Evolutionary conservation across 257 asterid species (phyloP).

Genomic region (Solanum gracilifrons): DNA sequence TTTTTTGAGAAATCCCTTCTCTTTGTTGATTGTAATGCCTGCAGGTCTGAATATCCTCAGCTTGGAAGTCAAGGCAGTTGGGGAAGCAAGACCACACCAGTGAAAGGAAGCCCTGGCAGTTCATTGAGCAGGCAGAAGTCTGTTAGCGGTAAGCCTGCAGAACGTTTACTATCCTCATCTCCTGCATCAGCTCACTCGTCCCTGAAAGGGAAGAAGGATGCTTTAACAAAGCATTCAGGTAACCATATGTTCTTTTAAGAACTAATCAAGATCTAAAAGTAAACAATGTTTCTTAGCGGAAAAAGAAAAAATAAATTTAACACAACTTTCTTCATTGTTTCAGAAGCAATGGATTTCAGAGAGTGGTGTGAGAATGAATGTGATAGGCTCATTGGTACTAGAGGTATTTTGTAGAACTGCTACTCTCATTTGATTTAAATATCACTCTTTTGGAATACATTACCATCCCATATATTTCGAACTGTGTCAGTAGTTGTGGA

Average conservation of each 20-base stretch:
- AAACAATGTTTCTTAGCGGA: background rate
- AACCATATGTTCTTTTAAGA: background rate
- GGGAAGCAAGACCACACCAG: conserved; percentile 58
- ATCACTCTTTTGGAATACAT: background rate
- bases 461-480: background rate
- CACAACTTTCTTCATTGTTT: background rate
- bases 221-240: conserved; percentile 63
- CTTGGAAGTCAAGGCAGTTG: conserved; percentile 46
- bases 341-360: conserved; percentile 89
- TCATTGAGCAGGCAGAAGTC: conserved; percentile 53
- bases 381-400: conserved; percentile 63
- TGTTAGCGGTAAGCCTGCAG: conserved; percentile 32
- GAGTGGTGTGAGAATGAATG: conserved; percentile 98
- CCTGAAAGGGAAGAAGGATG: conserved; percentile 51
- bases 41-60: conserved; percentile 77
- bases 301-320: background rate
- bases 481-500: background rate
- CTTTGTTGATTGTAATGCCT: background rate
- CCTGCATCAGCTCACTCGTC: conserved; percentile 38
- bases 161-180: conserved; percentile 27
- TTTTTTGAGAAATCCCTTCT: background rate
- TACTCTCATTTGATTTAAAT: background rate
- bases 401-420: conserved; percentile 41
- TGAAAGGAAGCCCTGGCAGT: conserved; percentile 43
- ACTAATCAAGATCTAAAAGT: background rate